Base-by-base conservation (phyloP, 257 asterid species). In the Solanum infundibuliforme region DNA sequence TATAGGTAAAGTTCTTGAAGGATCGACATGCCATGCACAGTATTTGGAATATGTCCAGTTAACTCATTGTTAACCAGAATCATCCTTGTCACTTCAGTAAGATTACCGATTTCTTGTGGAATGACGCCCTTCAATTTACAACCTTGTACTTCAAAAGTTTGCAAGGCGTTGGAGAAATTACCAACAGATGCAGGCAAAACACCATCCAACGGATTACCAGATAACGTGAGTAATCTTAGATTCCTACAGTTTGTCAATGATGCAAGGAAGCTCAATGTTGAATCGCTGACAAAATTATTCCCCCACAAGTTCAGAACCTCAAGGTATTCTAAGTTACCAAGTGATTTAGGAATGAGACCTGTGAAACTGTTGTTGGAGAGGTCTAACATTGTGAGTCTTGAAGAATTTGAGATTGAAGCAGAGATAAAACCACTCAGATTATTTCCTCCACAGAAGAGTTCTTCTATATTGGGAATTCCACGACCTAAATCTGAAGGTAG, bases 171-270 rank as follows among this genome's bases (percentile, higher is more conserved):
- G 1, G 73, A 38, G 41, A 41, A 62, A 62, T 62, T 62, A 4
- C 31, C 31, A 8, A 62, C 14, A 0, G 31, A 62, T 23, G 13
- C 1, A 4, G 71, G 71, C 25, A 62, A 23, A 23, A 23, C 2
- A 4, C 71, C 29, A 23, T 4, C 71, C 13, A 62, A n/a, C 0
- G 29, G 3, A 62, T 4, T 62, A 0, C 1, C 0, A 10, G 1
- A 0, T 0, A 65, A 65, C 1, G 0, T 0, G 5, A 65, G 34
- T 65, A 1, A 0, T 5, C 1, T 11, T 65, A 65, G 73, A 1
- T 65, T 65, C 73, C 32, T 11, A 65, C 32, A n/a, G 72, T 65
- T 65, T 65, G 32, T n/a, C 0, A 65, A 65, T 65, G 72, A 65
- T n/a, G 72, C 2, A 10, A 65, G 32, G 72, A n/a, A 65, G 8